Base-by-base conservation (phyloP, 257 asterid species). In the Gentiana straminea region DNA sequence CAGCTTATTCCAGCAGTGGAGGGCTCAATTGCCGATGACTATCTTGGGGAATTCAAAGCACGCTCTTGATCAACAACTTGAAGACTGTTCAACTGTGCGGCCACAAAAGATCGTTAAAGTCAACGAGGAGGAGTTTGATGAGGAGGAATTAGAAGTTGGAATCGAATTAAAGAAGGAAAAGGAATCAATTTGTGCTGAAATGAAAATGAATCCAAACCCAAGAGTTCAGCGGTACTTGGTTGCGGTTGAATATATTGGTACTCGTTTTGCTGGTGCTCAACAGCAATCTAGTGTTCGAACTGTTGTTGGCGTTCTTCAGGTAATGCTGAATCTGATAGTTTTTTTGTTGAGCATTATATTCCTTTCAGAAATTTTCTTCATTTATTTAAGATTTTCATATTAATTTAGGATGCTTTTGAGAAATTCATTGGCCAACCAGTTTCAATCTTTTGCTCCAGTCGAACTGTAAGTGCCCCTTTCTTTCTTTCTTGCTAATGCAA, bases 181-280 rank as follows among this genome's bases (percentile, higher is more conserved):
- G 3, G 67, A 48, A 10, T 24, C 35, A 36, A 37, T 44, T 41
- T 24, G 41, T 12, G 33, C 57, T 44, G 77, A 64, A 44, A 54
- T 53, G 65, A 69, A 64, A 35, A 78, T 86, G 95, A 72, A 60
- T 52, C 77, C 69, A 33, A 81, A 75, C 55, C 83, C 84, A 55
- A 60, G 73, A 67, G 41, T 58, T 24, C 95, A 81, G 50, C 74
- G 98, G 51, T 91, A 91, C 70, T 67, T 91, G 52, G 35, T 91
- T 7, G 96, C 98, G 35, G 61, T 87, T 33, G 98, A 91, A 77
- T 91, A 91, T 66, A 81, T 84, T 32, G 98, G 98, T 46, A 81
- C 92, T 56, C 81, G 84, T 56, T 91, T 91, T 68, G 76, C 81
- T 49, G 96, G 98, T 33, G 98, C 98, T 13, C 98, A 91, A 35